Evolutionary conservation across 1,139 yeast genomes (phyloP), one percentile per base, ranked within the genome.

Genomic region (Pichia cactophila): DNA sequence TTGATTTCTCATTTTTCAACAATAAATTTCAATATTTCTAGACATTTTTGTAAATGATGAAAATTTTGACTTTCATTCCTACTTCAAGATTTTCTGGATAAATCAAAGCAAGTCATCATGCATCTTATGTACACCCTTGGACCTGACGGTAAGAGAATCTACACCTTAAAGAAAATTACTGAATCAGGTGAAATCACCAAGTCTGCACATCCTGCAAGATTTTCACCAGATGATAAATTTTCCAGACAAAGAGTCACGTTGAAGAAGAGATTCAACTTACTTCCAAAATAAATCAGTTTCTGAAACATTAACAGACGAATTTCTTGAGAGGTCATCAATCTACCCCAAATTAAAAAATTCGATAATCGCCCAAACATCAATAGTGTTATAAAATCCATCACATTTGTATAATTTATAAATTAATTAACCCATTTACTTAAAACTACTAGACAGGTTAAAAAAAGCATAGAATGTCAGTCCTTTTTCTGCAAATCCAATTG

Each of bases 131-230:
- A 86, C 89, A 88, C 97, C 55, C 72, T 85, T 66, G 95, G 90
- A 65, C 80, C 81, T 57, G 96, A 89, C 61, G 98, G 98, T 63
- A 89, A 90, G 78, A 86, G 99, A 71, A 71, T 86, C 63, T 94
- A 94, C 78, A 94, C 99, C 49, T 78, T 94, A 61, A 75, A 86
- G 71, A 94, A 94, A 75, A 58, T 67, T 61, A 83, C 95, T 48
- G 89, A 77, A 55, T 72, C 75, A 11, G 97, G 97, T 56, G 96
- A 89, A 70, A 89, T 92, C 75, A 94, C 99, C 68, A 88, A 89
- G 74, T 86, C 96, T 58, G 98, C 98, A 35, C 99, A 94, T 70
- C 99, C 99, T 56, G 98, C 99, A 50, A 83, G 99, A 71, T 92
- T 92, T 70, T 92, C 98, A 45, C 99, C 99, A 61, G 99, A 92